These are phyloP conservation scores for Sporisorium scitamineum DNA, from an alignment of 1,284 basidiomycete species.

Conservation along the genomic window DNA sequence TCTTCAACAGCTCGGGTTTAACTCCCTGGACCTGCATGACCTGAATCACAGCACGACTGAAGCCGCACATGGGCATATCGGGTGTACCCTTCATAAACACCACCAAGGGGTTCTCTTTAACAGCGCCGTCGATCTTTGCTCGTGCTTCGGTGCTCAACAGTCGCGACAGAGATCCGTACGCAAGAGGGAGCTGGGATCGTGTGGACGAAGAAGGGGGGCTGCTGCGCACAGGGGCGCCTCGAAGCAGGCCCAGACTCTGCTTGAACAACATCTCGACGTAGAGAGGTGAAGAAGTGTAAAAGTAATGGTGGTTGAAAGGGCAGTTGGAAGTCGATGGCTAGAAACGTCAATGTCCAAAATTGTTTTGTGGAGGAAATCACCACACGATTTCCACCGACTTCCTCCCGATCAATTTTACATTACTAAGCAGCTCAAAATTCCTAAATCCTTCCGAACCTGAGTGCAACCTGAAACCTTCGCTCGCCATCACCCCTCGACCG, in stretches of 20 bases:
- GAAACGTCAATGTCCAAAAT: not conserved
- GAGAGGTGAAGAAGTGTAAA: not conserved
- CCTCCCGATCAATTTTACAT: not conserved
- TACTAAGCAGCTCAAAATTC: not conserved
- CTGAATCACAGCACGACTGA: constrained; percentile 92
- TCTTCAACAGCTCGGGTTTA: constrained; percentile 71
- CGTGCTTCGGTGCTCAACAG: constrained; percentile 71
- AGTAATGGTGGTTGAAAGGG: not conserved
- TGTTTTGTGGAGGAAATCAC: constrained; percentile 12
- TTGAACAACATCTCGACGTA: constrained; percentile 7
- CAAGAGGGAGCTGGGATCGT: not conserved
- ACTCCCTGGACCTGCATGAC: constrained; percentile 90
- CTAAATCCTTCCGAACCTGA: too few species aligned
- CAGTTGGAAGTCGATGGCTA: too few species aligned
- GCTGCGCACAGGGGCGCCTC: not conserved
- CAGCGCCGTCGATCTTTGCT: constrained; percentile 72
- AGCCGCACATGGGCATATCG: constrained; percentile 81
- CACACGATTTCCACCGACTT: constrained; percentile 15
- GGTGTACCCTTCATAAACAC: constrained; percentile 93
- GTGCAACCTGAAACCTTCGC: not conserved
- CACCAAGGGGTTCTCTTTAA: constrained; percentile 80
- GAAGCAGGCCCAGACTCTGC: constrained; percentile 18
- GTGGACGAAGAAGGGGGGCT: not conserved
- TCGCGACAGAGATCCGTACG: constrained; percentile 35
- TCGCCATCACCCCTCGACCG: too few species aligned